Conservation (phyloP, 163 green algal species). For the Trebouxia gelatinosa region DNA sequence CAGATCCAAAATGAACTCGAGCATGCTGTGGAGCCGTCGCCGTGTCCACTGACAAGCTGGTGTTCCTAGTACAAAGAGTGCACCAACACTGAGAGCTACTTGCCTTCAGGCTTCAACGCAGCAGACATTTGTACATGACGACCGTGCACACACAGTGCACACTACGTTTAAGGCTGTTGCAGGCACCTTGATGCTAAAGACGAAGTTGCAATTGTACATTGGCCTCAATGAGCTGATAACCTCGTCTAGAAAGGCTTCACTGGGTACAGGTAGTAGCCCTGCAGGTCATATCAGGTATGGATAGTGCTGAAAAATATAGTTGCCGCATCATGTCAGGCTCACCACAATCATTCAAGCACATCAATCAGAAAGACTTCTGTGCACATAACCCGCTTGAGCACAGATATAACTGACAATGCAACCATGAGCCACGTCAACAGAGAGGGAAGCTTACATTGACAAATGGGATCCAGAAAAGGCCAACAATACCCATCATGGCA, state of each 20-base stretch:
- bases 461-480: constrained; percentile 16
- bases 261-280: constrained; percentile 63
- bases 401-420: too few relatives aligned
- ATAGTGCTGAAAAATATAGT: constrained; percentile 63
- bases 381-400: too few relatives aligned
- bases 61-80: too few relatives aligned
- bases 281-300: constrained; percentile 56
- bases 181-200: not conserved
- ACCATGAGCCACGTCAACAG: too few relatives aligned
- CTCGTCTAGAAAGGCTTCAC: not conserved
- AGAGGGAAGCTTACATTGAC: too few relatives aligned
- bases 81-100: too few relatives aligned
- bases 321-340: constrained; percentile 73
- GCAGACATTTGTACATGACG: too few relatives aligned
- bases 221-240: not conserved
- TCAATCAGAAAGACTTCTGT: too few relatives aligned
- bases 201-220: not conserved
- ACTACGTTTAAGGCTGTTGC: not conserved
- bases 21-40: too few relatives aligned
- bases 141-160: not conserved
- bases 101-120: too few relatives aligned
- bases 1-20: too few relatives aligned
- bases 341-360: constrained; percentile 55
- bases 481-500: constrained; percentile 24
- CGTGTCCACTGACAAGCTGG: too few relatives aligned